These are phyloP conservation scores for Boehmeria nivea DNA, from an alignment of 306 rosid species.

Conservation along the genomic window DNA sequence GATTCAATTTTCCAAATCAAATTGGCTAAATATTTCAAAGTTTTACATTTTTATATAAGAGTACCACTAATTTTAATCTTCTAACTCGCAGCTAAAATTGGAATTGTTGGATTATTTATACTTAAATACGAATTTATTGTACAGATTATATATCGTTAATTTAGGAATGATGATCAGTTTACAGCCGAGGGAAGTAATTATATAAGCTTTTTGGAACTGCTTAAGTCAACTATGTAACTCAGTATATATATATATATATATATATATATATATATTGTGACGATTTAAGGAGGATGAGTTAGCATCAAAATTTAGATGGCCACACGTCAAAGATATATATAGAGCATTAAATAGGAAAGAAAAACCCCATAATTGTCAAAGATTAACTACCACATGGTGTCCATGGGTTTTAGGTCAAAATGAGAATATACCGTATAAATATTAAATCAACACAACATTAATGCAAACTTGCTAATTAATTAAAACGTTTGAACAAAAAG, in stretches of 20 bases:
- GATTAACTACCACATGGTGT: slow-evolving; percentile 5
- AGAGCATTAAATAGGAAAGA: neutral
- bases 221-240: slow-evolving; percentile 11
- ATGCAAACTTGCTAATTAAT: neutral
- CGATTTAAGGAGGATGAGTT: neutral
- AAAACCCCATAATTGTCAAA: neutral
- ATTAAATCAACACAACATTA: neutral
- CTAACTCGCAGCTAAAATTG: too few relatives aligned
- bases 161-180: too few relatives aligned
- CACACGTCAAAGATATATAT: neutral
- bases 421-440: neutral
- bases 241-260: too few relatives aligned
- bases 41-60: too few relatives aligned
- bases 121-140: too few relatives aligned
- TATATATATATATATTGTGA: neutral
- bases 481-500: neutral
- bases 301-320: neutral
- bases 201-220: neutral
- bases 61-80: too few relatives aligned
- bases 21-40: neutral
- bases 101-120: too few relatives aligned
- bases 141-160: too few relatives aligned
- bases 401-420: slow-evolving; percentile 6
- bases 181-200: neutral
- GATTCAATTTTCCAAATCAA: neutral